These are phyloP conservation scores for Diaporthe caulivora DNA, from an alignment of 2,329 filamentous ascomycete species.

Conservation along the genomic window DNA sequence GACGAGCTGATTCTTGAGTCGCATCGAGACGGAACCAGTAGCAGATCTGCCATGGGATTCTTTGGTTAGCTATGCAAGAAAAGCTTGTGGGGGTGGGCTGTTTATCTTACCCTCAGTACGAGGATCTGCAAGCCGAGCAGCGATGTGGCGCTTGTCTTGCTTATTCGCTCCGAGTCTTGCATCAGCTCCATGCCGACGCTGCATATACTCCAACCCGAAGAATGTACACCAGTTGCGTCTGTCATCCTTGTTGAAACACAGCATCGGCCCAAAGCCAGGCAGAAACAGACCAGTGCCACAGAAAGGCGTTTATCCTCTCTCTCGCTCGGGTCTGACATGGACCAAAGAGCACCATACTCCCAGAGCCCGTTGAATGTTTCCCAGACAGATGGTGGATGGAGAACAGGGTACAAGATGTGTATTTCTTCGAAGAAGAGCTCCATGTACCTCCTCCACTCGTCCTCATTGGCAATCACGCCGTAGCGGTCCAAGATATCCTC, in stretches of 20 bases:
- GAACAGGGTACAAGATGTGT: slow-evolving; percentile 35
- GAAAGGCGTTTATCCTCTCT: slow-evolving; percentile 35
- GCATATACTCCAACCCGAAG: slow-evolving; percentile 35
- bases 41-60: slow-evolving; percentile 4
- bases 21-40: slow-evolving; percentile 35
- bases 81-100: neutral
- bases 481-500: slow-evolving; percentile 28
- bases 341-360: slow-evolving; percentile 36
- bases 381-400: slow-evolving; percentile 34
- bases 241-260: slow-evolving; percentile 36
- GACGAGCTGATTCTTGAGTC: slow-evolving; percentile 29
- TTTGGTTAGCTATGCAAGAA: neutral
- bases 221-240: slow-evolving; percentile 34
- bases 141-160: slow-evolving; percentile 33
- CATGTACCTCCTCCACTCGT: slow-evolving; percentile 35
- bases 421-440: slow-evolving; percentile 37
- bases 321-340: slow-evolving; percentile 26
- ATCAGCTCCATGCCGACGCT: slow-evolving; percentile 36
- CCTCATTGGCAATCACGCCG: slow-evolving; percentile 34
- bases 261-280: slow-evolving; percentile 36
- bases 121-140: slow-evolving; percentile 32
- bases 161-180: slow-evolving; percentile 30
- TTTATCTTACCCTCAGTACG: slow-evolving; percentile 8
- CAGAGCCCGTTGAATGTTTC: slow-evolving; percentile 37
- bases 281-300: slow-evolving; percentile 36